phyloP scores from a whole-genome alignment of 2,329 filamentous ascomycete species.

The Byssochlamys sp. region DNA sequence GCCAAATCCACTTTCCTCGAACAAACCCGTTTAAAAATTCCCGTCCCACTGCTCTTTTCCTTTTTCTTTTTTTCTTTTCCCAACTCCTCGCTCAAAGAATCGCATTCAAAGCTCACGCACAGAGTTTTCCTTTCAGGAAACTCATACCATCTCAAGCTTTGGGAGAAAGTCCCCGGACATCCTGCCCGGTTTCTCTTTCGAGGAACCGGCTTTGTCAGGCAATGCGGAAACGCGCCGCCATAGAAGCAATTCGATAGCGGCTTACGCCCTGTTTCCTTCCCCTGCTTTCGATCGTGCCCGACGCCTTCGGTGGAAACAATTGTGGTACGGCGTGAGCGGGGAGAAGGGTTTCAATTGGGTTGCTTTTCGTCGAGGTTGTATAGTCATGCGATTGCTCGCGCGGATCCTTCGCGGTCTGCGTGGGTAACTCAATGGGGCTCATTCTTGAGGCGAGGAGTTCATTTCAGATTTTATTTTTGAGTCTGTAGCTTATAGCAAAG shows the following conservation, averaged over 20 bases:
- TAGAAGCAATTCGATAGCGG: conserved; percentile 84
- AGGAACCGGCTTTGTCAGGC: conserved; percentile 34
- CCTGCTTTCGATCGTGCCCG: conserved; percentile 42
- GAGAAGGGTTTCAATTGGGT: conserved; percentile 40
- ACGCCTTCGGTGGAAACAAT: conserved; percentile 36
- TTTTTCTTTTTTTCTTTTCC: conserved; percentile 34
- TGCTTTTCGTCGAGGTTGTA: conserved; percentile 82
- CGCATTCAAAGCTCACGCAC: conserved; percentile 98
- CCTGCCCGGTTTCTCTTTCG: conserved; percentile 40
- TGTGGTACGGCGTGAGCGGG: conserved; percentile 21
- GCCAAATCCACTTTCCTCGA: conserved; percentile 11
- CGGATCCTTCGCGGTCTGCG: conserved; percentile 19
- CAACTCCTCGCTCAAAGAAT: conserved; percentile 97
- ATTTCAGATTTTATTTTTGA: conserved; percentile 34
- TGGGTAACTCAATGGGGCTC: conserved; percentile 99
- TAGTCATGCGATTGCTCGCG: conserved; percentile 95
- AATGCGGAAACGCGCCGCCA: conserved; percentile 98
- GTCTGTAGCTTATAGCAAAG: conserved; percentile 49
- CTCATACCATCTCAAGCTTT: conserved; percentile 56
- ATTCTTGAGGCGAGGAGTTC: conserved; percentile 98
- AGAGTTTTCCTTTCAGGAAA: conserved; percentile 43
- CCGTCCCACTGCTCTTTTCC: conserved; percentile 12
- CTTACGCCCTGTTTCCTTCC: conserved; percentile 54
- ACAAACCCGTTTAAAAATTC: conserved; percentile 13
- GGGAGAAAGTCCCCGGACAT: conserved; percentile 99